Evolutionary conservation across 1,284 basidiomycete species (phyloP), one percentile per base, ranked within the genome.

Genomic region (Ceratobasidium papillatum): DNA sequence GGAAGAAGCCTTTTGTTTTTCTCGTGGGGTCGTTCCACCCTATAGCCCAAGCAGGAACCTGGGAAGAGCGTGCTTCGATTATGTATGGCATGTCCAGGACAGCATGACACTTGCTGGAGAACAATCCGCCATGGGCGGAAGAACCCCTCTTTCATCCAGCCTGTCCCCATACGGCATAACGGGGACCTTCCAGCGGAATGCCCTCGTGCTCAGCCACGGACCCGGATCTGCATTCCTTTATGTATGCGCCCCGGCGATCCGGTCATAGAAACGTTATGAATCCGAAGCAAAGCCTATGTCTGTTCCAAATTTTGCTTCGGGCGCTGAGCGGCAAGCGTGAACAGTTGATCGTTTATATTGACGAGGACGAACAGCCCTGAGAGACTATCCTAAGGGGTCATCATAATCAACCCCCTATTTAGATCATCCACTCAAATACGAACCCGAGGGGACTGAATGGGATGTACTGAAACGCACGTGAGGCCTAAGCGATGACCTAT

Each of bases 401-500:
- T 47, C 45, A 47, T 17, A 9, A 47, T 47, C 45, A 47, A 47
- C 19, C 8, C 45, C 45, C 45, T 47, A 47, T 7, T 11, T 47
- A 17, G 45, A 47, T 47, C 9, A 47, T 17, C 45, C 45, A 9
- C 8, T n/a, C 45, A 4, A n/a, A 9, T 17, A 22, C 12, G 32
- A 58, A 34, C 14, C 34, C 32, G 30, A 12, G 25, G 51, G 27
- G 27, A 58, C 17, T 58, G 56, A 58, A 58, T 58, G 17, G 56
- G 56, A 58, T 58, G 56, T 36, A 19, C 54, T 56, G 56, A 62
- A 45, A 62, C 59, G 38, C 59, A 62, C 59, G 59, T 45, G 36
- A 62, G 36, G 56, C 14, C n/a, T 38, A 59, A 38, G 56, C 56
- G 56, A 38, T 36, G 56, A 19, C n/a, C n/a, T 34, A 36, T 59